phyloP scores from a whole-genome alignment of 495 filamentous ascomycete genomes.

The Acidomyces sp. region DNA sequence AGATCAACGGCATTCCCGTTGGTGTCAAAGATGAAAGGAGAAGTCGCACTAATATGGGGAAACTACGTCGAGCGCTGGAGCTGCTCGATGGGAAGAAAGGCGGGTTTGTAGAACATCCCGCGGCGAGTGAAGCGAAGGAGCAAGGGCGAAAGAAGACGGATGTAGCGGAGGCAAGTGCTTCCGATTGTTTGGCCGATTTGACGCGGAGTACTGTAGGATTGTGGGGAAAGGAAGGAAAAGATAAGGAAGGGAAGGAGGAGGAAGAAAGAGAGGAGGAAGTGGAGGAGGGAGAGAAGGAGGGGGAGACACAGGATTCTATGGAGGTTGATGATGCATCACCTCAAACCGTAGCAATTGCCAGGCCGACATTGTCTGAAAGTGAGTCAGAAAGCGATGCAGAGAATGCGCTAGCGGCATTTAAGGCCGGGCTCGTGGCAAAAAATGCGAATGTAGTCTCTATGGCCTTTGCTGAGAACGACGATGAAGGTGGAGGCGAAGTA shows the following conservation, averaged over 20 bases:
- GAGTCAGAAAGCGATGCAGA: slow-evolving; percentile 1
- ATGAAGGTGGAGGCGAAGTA: background rate
- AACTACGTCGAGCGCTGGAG: slow-evolving; percentile 10
- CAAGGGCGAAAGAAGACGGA: slow-evolving; percentile 2
- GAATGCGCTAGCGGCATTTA: slow-evolving; percentile 10
- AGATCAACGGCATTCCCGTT: slow-evolving; percentile 35
- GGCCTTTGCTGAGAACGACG: background rate
- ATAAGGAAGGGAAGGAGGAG: background rate
- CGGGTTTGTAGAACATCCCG: slow-evolving; percentile 8
- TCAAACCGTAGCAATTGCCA: too few species aligned
- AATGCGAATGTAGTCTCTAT: background rate
- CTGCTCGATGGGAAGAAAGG: slow-evolving; percentile 12
- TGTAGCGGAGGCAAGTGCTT: background rate
- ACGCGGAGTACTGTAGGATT: too few species aligned
- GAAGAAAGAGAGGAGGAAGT: slow-evolving; percentile 2
- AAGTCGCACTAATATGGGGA: slow-evolving; percentile 1
- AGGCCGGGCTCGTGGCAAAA: background rate
- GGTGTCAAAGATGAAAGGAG: slow-evolving; percentile 7
- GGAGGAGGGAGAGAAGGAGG: background rate
- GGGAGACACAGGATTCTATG: slow-evolving; percentile 10
- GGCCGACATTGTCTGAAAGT: background rate
- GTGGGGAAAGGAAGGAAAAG: too few species aligned
- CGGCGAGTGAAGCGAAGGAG: slow-evolving; percentile 5
- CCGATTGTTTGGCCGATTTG: too few species aligned
- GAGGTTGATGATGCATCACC: background rate